phyloP scores from a whole-genome alignment of 768 basidiomycete species.

The Leccinum imitatum region DNA sequence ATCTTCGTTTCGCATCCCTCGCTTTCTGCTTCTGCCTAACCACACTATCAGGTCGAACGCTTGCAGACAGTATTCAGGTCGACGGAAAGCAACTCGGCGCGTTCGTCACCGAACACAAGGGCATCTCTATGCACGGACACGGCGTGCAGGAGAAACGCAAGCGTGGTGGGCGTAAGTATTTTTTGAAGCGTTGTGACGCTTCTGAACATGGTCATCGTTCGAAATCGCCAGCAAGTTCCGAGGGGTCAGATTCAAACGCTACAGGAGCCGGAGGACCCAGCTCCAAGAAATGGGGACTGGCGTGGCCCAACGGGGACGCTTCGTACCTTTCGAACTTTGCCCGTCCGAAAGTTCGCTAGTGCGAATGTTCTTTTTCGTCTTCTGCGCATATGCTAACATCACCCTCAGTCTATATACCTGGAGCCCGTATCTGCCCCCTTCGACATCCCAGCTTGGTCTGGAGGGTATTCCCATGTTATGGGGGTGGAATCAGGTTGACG shows the following conservation, averaged over 20 bases:
- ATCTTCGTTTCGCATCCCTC: conserved; percentile 9
- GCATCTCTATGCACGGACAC: not conserved
- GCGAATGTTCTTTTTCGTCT: conserved; percentile 13
- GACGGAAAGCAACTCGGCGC: conserved; percentile 5
- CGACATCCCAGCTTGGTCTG: conserved; percentile 45
- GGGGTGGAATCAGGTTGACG: conserved; percentile 51
- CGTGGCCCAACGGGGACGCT: conserved; percentile 62
- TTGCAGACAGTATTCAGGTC: not conserved
- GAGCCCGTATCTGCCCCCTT: conserved; percentile 50
- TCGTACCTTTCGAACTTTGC: conserved; percentile 52
- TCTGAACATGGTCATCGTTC: conserved; percentile 9
- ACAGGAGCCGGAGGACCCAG: not conserved
- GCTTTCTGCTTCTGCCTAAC: conserved; percentile 12
- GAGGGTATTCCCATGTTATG: conserved; percentile 70
- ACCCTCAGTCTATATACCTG: conserved; percentile 60
- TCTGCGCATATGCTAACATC: not conserved
- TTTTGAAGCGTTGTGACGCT: conserved; percentile 19
- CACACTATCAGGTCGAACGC: conserved; percentile 1
- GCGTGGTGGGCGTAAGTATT: conserved; percentile 14
- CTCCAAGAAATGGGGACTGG: conserved; percentile 57
- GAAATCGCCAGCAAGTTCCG: not conserved
- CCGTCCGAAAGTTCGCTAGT: conserved; percentile 44
- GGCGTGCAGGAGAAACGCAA: conserved; percentile 15
- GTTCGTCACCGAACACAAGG: not conserved
- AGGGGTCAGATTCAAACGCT: not conserved